Base-by-base conservation (phyloP, 2,329 filamentous ascomycete species). In the Ploettnerulaceae sp. region DNA sequence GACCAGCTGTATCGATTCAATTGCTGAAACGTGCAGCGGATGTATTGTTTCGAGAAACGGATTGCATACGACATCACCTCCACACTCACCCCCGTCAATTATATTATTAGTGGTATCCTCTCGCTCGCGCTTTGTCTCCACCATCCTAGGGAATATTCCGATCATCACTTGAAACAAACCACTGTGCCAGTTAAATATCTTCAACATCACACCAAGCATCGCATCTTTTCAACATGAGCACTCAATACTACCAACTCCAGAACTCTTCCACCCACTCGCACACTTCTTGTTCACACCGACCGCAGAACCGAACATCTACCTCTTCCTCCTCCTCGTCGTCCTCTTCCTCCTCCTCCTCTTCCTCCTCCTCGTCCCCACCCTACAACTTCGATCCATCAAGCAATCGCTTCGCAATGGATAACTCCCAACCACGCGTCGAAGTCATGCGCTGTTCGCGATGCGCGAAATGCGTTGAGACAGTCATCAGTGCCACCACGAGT, bases 391-490 rank as follows among this genome's bases (percentile, higher is more conserved):
- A 52, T 14, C 48, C 52, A 12, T 53, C 51, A n/a, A 37, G 31
- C 15, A 20, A 39, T 24, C 48, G 48, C 18, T 52, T 49, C 25
- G 53, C 50, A 2, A 49, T 56, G 48, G 57, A 57, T 24, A 11
- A 45, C 40, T 24, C 25, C 2, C 52, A 48, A 42, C 56, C 60
- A 15, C 55, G 59, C 14, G 77, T 82, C 46, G 72, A 78, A 67
- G 69, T 78, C 24, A 68, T 83, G 55, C 77, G 79, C 57, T 83
- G 79, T 68, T 74, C 81, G 61, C 75, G 80, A 48, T 81, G 77
- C 61, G 73, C 76, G 32, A 73, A 74, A 48, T 71, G 74, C 45
- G 77, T 77, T 45, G 79, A 83, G 68, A 72, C 75, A 21, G 80
- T 78, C 6, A 73, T 75, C 7, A 53, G 42, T 5, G 35, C 44